Base-by-base conservation (phyloP, 495 filamentous ascomycete species). In the Lophiotrema nucula region DNA sequence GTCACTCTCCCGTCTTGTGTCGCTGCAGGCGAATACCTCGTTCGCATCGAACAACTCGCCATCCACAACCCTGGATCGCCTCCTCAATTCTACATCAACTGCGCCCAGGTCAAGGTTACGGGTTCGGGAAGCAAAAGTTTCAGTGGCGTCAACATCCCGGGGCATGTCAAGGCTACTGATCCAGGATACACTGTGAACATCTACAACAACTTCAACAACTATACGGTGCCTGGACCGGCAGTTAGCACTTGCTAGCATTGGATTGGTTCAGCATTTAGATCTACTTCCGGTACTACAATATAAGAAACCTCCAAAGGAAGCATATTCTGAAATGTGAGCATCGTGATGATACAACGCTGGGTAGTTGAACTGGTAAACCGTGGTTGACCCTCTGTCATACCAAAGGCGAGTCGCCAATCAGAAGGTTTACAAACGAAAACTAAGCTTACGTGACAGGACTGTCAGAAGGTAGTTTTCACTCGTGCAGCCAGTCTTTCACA, bases 111-210 rank as follows among this genome's bases (percentile, higher is more conserved):
- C 15, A 68, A 65, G 49, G 53, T 62, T 13, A 68, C 62, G 1
- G 65, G 61, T 12, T 27, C 57, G 33, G 65, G 65, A 2, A 43
- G 35, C 35, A 65, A 52, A 42, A 52, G 38, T 3, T 58, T 55
- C 48, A 41, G n/a, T 18, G 59, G 59, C 11, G 66, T 68, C 28
- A 62, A 43, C n/a, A 83, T 83, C 33, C 80, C 80, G 0, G 79
- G 81, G 0, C 74, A 76, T 16, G 77, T 83, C 71, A 78, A 78
- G 59, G 73, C 73, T 11, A 79, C 71, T 0, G 80, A 84, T 47
- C 76, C 81, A 0, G 80, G 80, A 16, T 82, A 79, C 46, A 77
- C 73, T 2, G 77, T 72, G 25, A 78, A 81, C 67, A 81, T 80
- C 51, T 80, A 79, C 65, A 76, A 69, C 59, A 75, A 75, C 65